phyloP scores from a whole-genome alignment of 129 eudicot species.

The Mikania micrantha region DNA sequence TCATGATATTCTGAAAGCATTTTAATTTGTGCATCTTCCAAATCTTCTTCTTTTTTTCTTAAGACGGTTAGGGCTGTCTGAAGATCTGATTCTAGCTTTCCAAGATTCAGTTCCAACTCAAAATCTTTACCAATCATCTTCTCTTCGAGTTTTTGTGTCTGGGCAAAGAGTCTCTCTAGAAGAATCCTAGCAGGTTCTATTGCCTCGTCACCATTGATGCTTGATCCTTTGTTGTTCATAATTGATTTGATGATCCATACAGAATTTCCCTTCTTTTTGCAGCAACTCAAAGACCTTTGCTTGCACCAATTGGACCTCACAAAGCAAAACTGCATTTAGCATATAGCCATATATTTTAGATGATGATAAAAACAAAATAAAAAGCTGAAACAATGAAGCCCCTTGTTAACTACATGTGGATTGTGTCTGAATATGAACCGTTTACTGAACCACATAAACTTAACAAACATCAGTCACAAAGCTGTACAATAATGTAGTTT shows the following conservation, averaged over 20 bases:
- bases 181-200: constrained; percentile 70
- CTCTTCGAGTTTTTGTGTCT: constrained; percentile 76
- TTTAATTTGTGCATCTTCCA: constrained; percentile 58
- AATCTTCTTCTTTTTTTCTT: constrained; percentile 64
- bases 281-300: constrained; percentile 19
- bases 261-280: constrained; percentile 25
- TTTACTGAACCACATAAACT: neutral
- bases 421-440: neutral
- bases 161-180: constrained; percentile 65
- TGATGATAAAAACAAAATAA: neutral
- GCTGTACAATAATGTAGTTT: neutral
- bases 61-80: constrained; percentile 60
- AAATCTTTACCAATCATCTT: constrained; percentile 58
- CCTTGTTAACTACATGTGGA: neutral
- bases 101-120: constrained; percentile 41
- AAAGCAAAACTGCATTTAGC: constrained; percentile 48
- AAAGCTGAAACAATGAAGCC: neutral
- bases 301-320: constrained; percentile 27
- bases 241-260: constrained; percentile 49
- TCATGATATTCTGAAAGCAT: constrained; percentile 45
- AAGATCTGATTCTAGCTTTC: constrained; percentile 64
- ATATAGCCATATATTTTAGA: constrained; percentile 3
- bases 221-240: constrained; percentile 43
- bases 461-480: neutral
- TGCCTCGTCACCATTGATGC: constrained; percentile 46